A percentile compares a stretch with the other conserved stretches of the same genome.
These are phyloP conservation scores for Backusella tuberculispora DNA, from an alignment of 192 early-diverging fungal genomes.

Conservation along the genomic window DNA sequence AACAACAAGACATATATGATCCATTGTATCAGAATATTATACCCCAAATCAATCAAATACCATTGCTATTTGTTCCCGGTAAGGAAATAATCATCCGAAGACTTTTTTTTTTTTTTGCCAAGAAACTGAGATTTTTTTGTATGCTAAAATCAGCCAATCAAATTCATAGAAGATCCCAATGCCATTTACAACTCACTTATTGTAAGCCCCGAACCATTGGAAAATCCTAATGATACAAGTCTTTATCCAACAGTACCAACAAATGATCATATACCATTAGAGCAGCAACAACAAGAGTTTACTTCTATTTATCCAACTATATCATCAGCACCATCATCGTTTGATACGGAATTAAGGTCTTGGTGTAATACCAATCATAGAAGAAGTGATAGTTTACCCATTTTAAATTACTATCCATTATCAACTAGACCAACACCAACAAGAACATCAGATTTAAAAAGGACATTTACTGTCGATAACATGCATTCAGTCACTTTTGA, in stretches of 20 bases:
- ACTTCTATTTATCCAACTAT: slow-evolving; percentile 8
- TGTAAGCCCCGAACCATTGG: neutral
- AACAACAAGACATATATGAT: slow-evolving; percentile 23
- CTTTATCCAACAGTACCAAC: neutral
- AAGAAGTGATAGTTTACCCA: neutral
- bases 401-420: slow-evolving; percentile 7
- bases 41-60: neutral
- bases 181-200: slow-evolving; percentile 8
- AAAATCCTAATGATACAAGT: neutral
- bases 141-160: neutral
- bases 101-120: neutral
- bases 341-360: neutral
- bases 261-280: slow-evolving; percentile 11
- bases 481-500: neutral
- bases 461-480: neutral
- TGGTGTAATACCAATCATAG: neutral
- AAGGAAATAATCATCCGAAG: neutral
- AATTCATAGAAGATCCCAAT: neutral
- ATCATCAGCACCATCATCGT: neutral
- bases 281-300: neutral
- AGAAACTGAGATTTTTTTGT: slow-evolving; percentile 2
- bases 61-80: neutral
- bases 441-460: neutral
- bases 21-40: slow-evolving; percentile 24
- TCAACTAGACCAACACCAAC: neutral